Base-by-base conservation (phyloP, 1,139 yeast species). In the Zygoascus sp. region DNA sequence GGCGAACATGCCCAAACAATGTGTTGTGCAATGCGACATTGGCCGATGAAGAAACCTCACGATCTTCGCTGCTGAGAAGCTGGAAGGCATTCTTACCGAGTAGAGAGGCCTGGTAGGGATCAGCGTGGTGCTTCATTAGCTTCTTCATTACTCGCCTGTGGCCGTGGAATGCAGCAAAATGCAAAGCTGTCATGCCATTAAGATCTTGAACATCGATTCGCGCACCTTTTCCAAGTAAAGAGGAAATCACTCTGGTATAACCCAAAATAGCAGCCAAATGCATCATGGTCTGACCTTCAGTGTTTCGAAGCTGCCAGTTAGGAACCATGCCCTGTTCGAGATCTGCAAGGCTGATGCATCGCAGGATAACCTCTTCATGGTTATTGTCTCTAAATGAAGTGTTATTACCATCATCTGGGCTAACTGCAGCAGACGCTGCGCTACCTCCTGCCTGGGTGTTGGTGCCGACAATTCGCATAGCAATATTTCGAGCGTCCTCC, bases 401-500 rank as follows among this genome's bases (percentile, higher is more conserved):
- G n/a, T 45, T 40, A 7, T 34, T 23, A 6, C 49, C 50, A 25
- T 43, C 43, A 11, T 40, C 47, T 9, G 48, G 42, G 20, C 41
- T 45, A 13, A 37, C 40, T 11, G 46, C 47, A 13, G 45, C 41
- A 25, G 44, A 17, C 6, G 30, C 42, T 8, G 42, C 10, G 20
- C 27, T 34, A 3, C 25, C 25, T 10, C 43, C 40, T 15, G 36
- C 40, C 9, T 44, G 45, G 19, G 47, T 50, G 41, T 48, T 51
- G 28, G 53, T 58, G 34, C 61, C 62, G 11, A 87, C 90, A 55
- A 88, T 87, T 58, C 95, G 73, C 66, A 81, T 83, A 1, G 96
- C 96, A 60, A 88, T 85, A 61, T 86, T 87, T 58, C 85, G 79
- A 0, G 97, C 96, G 67, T 89, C 96, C 61, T 90, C 97, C 50